phyloP scores from a whole-genome alignment of 169 alveolate genomes.

The Plasmodium coatneyi region DNA sequence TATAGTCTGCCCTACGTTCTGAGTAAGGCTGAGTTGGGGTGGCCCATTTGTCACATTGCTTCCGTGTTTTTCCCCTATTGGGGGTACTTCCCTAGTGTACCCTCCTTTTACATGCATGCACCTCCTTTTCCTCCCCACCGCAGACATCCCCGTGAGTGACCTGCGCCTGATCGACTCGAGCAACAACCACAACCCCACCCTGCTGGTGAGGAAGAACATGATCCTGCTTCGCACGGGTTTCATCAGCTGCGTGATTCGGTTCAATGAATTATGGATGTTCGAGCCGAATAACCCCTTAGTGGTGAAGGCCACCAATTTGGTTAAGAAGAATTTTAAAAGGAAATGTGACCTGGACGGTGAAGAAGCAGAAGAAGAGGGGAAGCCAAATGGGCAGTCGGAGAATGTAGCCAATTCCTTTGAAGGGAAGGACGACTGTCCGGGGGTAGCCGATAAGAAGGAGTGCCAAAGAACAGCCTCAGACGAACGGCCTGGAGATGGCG shows the following conservation, averaged over 20 bases:
- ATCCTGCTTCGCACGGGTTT: conserved; percentile 50
- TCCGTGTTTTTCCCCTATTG: not conserved
- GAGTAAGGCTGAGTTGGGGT: not conserved
- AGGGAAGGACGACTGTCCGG: not conserved
- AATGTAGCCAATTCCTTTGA: not conserved
- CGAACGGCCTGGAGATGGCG: not conserved
- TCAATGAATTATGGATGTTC: conserved; percentile 44
- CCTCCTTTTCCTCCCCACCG: not conserved
- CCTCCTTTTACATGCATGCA: not conserved
- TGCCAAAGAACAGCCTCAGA: not conserved
- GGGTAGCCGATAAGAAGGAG: not conserved
- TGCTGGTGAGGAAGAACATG: conserved; percentile 41
- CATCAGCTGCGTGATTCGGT: conserved; percentile 55
- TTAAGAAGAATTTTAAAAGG: conserved; percentile 22
- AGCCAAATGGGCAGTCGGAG: not conserved
- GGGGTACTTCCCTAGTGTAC: not conserved
- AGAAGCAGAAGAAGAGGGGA: not conserved
- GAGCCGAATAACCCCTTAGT: conserved; percentile 40
- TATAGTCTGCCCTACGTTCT: conserved; percentile 42
- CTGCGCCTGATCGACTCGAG: conserved; percentile 41
- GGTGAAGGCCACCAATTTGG: conserved; percentile 31
- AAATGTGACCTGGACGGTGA: not conserved
- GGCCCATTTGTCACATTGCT: not conserved
- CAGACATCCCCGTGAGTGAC: conserved; percentile 61
- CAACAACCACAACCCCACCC: conserved; percentile 65